Evolutionary conservation across 352 stramenopile genomes (phyloP), one percentile per base, ranked within the genome.

Genomic region (Pythium grandisporangium): DNA sequence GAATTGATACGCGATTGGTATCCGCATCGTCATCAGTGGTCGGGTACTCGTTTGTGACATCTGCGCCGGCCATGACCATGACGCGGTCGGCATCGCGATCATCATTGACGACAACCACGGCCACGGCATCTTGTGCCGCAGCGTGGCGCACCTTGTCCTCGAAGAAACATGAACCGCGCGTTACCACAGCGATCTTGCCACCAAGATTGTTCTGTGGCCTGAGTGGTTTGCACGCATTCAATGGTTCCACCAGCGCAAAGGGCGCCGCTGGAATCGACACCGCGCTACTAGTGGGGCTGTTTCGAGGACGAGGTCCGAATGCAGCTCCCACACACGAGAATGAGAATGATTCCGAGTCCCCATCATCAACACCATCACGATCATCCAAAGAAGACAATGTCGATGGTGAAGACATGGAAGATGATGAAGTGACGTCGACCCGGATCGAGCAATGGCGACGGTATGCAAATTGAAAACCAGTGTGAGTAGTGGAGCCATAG

Each of bases 31-130:
- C 34, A 29, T 41, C 20, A 21, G 47, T 33, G 5, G 48, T 39
- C 21, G 10, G 6, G 5, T 42, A 37, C 16, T 43, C 42, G 20
- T 27, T 11, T 11, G 42, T 8, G 24, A 44, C 52, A 5, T 46
- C 54, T 4, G 64, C 60, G 14, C 70, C 62, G 24, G 68, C 77
- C 79, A 92, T 92, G 45, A 90, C 69, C 60, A 91, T 88, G 26
- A 93, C 63, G 11, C 55, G 55, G 35, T 86, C 59, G 1, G 70
- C 59, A 16, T 81, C 58, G n/a, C n/a, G n/a, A 19, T 83, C 70
- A 19, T 69, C 70, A 48, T 88, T 90, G 16, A 77, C 52, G 21
- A 90, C 53, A 30, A 90, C 66, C 12, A 86, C 55, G 32, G 65
- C 77, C 0, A 56, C 49, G 5, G 74, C 74, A 0, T 72, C 74